These are phyloP conservation scores for Dentipellis sp. DNA, from an alignment of 768 basidiomycete genomes.

Conservation along the genomic window DNA sequence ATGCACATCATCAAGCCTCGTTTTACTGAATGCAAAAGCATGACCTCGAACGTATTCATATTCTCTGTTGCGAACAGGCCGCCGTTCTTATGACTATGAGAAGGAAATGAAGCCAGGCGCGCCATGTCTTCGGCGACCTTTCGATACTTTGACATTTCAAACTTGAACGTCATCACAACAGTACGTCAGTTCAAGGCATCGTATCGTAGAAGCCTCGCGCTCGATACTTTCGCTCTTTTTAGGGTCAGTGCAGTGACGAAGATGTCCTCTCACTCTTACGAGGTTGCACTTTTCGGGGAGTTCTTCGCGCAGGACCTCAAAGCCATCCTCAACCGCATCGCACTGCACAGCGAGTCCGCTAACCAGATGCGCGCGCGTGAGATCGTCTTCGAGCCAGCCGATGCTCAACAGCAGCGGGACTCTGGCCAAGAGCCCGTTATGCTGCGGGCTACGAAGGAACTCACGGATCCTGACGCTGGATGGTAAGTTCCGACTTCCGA, in stretches of 20 bases:
- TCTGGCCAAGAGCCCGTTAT: conserved; percentile 55
- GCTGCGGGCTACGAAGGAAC: conserved; percentile 67
- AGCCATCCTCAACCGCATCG: conserved; percentile 71
- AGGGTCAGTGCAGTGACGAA: background rate
- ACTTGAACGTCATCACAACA: no score
- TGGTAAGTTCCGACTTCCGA: conserved; percentile 37
- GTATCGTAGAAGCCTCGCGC: no score
- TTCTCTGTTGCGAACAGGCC: no score
- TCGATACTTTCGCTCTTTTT: background rate
- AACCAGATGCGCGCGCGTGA: conserved; percentile 66
- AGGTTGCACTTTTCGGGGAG: conserved; percentile 77
- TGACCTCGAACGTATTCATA: no score
- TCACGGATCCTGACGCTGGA: conserved; percentile 49
- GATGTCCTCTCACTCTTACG: conserved; percentile 49
- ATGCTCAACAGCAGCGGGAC: conserved; percentile 56
- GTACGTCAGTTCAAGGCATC: no score
- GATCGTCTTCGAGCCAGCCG: conserved; percentile 73
- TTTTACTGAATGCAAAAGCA: no score
- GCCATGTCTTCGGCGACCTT: no score
- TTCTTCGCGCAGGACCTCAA: conserved; percentile 72
- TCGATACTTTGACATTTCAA: no score
- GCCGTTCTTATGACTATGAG: no score
- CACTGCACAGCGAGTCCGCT: conserved; percentile 73
- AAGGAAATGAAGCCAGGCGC: no score
- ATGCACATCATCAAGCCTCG: no score